phyloP scores from a whole-genome alignment of 176 grass and related monocot genomes.

The bread wheat (Triticum aestivum) region DNA sequence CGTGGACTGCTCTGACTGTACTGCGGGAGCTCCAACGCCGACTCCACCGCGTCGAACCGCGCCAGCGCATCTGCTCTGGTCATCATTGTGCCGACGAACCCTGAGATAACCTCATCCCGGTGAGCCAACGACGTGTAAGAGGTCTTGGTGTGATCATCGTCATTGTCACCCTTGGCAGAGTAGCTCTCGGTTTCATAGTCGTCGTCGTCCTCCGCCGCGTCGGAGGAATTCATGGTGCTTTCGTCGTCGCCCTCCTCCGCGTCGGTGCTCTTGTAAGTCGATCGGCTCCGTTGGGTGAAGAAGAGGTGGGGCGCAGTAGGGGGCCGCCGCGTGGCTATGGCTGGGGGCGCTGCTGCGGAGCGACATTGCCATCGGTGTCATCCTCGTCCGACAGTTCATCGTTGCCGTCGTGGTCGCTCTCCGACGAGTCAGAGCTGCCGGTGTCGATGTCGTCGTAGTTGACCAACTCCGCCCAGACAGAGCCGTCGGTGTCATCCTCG shows the following conservation, averaged over 20 bases:
- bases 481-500: background rate
- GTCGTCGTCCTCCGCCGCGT: background rate
- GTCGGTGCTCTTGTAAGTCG: background rate
- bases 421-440: no score
- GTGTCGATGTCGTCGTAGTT: no score
- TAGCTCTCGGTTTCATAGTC: no score
- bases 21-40: background rate
- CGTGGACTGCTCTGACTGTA: background rate
- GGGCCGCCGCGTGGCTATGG: background rate
- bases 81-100: background rate
- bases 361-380: no score
- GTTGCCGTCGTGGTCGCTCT: background rate
- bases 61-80: background rate
- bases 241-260: background rate
- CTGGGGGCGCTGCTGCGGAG: background rate
- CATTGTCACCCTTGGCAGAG: no score
- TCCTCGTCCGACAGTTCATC: background rate
- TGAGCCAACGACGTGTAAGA: background rate
- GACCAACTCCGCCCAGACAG: background rate
- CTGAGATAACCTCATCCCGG: background rate
- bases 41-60: background rate
- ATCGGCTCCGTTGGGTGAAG: background rate
- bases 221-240: background rate
- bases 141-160: background rate
- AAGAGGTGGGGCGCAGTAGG: background rate